phyloP scores from a whole-genome alignment of 2,329 filamentous ascomycete species.

The Fusarium tupiense region DNA sequence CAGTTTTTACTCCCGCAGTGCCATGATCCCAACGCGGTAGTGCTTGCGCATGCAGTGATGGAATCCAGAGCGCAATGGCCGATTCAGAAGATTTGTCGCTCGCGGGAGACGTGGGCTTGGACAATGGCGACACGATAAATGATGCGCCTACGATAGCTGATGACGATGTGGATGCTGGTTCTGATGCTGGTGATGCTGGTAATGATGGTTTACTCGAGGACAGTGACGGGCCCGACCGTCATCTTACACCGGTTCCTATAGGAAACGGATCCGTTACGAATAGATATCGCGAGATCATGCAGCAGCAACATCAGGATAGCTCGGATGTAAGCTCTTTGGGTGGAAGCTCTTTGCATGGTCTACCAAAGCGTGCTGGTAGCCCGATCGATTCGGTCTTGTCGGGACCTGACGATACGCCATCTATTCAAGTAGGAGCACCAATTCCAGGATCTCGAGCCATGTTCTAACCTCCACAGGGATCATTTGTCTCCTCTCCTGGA shows the following conservation, averaged over 20 bases:
- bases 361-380: constrained; percentile 69
- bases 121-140: constrained; percentile 54
- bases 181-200: not conserved
- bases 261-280: constrained; percentile 47
- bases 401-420: constrained; percentile 84
- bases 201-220: constrained; percentile 30
- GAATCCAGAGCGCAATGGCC: constrained; percentile 57
- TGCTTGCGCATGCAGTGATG: constrained; percentile 49
- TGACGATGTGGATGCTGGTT: constrained; percentile 23
- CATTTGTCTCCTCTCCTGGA: constrained; percentile 71
- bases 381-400: constrained; percentile 76
- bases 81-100: constrained; percentile 58
- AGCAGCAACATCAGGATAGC: constrained; percentile 54
- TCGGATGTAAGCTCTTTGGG: constrained; percentile 65
- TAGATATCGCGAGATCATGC: constrained; percentile 58
- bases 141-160: constrained; percentile 32
- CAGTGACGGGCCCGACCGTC: constrained; percentile 24
- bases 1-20: constrained; percentile 37
- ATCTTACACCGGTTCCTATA: constrained; percentile 32
- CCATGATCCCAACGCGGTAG: constrained; percentile 42
- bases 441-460: not conserved
- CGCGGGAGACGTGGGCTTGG: constrained; percentile 51
- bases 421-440: constrained; percentile 72
- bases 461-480: constrained; percentile 61
- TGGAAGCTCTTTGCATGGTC: constrained; percentile 56